Conservation (phyloP, 2,329 filamentous ascomycete species). For the Bisporella sp. region DNA sequence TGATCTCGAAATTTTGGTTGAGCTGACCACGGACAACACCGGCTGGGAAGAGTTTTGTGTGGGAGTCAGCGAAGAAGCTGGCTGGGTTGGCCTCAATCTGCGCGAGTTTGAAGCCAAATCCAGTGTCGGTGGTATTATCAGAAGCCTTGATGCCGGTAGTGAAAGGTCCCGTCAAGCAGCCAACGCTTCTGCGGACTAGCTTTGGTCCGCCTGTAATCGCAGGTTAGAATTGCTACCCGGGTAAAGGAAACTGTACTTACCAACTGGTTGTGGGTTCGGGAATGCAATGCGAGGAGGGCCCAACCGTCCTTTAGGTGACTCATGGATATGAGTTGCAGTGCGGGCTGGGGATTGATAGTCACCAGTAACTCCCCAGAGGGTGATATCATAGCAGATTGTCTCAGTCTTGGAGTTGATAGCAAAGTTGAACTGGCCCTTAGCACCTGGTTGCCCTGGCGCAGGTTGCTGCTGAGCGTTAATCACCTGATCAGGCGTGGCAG, state of each 20-base stretch:
- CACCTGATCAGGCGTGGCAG: slow-evolving; percentile 40
- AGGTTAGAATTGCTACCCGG: no score
- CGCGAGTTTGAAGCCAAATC: slow-evolving; percentile 36
- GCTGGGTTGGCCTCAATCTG: slow-evolving; percentile 41
- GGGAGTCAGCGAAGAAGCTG: slow-evolving; percentile 42
- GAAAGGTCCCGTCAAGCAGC: slow-evolving; percentile 33
- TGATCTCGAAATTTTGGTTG: no score
- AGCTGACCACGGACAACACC: slow-evolving; percentile 43
- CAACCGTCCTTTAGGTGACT: slow-evolving; percentile 33
- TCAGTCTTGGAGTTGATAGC: slow-evolving; percentile 36
- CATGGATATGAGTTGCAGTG: slow-evolving; percentile 44
- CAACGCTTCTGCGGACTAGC: slow-evolving; percentile 2
- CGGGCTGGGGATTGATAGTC: slow-evolving; percentile 37
- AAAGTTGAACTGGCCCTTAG: slow-evolving; percentile 40
- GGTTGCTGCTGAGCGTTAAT: slow-evolving; percentile 30
- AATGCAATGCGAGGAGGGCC: slow-evolving; percentile 41
- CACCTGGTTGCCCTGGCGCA: slow-evolving; percentile 30
- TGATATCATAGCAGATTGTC: slow-evolving; percentile 35
- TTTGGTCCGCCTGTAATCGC: no score
- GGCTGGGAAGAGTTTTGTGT: slow-evolving; percentile 34
- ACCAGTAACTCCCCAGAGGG: slow-evolving; percentile 37
- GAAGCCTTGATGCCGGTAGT: slow-evolving; percentile 31
- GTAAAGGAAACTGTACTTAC: slow-evolving; percentile 21
- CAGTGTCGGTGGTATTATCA: slow-evolving; percentile 36
- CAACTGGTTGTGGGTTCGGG: slow-evolving; percentile 35